Conservation (phyloP, 2,329 filamentous ascomycete genomes). For the Scorias spongiosa region DNA sequence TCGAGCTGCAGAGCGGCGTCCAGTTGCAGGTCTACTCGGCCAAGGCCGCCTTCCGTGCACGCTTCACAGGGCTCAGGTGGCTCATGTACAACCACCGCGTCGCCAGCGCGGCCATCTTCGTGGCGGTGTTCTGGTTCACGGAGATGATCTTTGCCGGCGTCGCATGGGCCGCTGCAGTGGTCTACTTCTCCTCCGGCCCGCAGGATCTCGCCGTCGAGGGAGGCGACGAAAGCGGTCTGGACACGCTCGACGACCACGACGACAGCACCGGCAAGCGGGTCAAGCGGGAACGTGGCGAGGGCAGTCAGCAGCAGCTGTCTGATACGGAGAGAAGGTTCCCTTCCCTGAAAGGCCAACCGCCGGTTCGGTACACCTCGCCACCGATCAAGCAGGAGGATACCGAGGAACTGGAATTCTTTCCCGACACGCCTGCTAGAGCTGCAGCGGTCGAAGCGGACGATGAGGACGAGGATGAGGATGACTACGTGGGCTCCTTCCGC, state of each 20-base stretch:
- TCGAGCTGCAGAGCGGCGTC: slow-evolving; percentile 56
- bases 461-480: slow-evolving; percentile 21
- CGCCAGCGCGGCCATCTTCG: slow-evolving; percentile 52
- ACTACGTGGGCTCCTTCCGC: slow-evolving; percentile 28
- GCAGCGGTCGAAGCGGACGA: slow-evolving; percentile 27
- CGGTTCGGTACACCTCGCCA: slow-evolving; percentile 19
- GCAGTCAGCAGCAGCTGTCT: slow-evolving; percentile 19
- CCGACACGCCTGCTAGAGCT: slow-evolving; percentile 8
- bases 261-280: slow-evolving; percentile 5
- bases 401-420: slow-evolving; percentile 12
- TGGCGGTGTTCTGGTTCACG: slow-evolving; percentile 57
- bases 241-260: slow-evolving; percentile 1
- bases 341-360: slow-evolving; percentile 28
- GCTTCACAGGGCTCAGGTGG: slow-evolving; percentile 61
- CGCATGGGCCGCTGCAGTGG: slow-evolving; percentile 46
- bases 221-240: slow-evolving; percentile 3
- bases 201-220: slow-evolving; percentile 4
- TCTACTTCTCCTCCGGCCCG: slow-evolving; percentile 15
- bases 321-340: slow-evolving; percentile 36
- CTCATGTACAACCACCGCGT: slow-evolving; percentile 76
- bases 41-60: slow-evolving; percentile 54
- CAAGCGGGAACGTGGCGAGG: slow-evolving; percentile 15
- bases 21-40: slow-evolving; percentile 61
- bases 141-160: slow-evolving; percentile 53
- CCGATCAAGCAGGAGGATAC: slow-evolving; percentile 15